A percentile compares a stretch with the other conserved stretches of the same genome.
These are phyloP conservation scores for Aschersonia sp. DNA, from an alignment of 2,329 filamentous ascomycete genomes.

Conservation along the genomic window DNA sequence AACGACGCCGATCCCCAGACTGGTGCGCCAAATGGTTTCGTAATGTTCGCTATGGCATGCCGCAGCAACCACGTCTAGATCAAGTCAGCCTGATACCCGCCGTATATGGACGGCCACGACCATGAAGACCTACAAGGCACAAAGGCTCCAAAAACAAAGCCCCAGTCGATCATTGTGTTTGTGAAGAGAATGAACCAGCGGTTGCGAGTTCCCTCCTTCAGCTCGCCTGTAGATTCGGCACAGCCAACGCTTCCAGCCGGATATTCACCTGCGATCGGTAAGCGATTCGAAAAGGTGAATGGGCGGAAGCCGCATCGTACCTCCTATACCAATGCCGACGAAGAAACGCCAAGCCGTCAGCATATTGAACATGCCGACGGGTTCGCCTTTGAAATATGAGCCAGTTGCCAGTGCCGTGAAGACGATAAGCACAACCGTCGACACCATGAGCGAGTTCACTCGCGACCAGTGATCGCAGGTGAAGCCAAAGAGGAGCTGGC, in stretches of 20 bases:
- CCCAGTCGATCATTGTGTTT: constrained; percentile 72
- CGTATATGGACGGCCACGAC: not conserved
- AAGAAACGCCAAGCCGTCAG: constrained; percentile 78
- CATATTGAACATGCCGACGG: constrained; percentile 56
- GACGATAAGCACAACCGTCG: constrained; percentile 69
- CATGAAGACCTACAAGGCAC: constrained; percentile 37
- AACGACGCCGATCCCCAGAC: constrained; percentile 63
- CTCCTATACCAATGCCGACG: constrained; percentile 63
- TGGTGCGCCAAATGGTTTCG: constrained; percentile 67
- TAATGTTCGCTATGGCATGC: constrained; percentile 46
- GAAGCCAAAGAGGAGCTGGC: constrained; percentile 68
- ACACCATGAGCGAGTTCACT: constrained; percentile 68
- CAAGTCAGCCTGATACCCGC: not conserved
- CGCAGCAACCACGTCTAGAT: constrained; percentile 34
- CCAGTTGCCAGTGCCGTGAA: constrained; percentile 71
- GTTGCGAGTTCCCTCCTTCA: constrained; percentile 73
- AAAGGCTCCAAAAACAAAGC: constrained; percentile 69
- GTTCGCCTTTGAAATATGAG: constrained; percentile 58
- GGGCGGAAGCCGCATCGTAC: constrained; percentile 9
- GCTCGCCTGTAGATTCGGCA: constrained; percentile 70
- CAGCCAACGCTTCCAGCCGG: constrained; percentile 72
- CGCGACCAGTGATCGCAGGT: constrained; percentile 74
- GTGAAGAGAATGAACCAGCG: constrained; percentile 85
- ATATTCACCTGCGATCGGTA: constrained; percentile 41
- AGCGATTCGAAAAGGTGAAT: not conserved